Percentiles rank a stretch among this genome's conserved stretches.
phyloP scores from a whole-genome alignment of 805 yeast genomes.

The Grigorovia humatica region DNA sequence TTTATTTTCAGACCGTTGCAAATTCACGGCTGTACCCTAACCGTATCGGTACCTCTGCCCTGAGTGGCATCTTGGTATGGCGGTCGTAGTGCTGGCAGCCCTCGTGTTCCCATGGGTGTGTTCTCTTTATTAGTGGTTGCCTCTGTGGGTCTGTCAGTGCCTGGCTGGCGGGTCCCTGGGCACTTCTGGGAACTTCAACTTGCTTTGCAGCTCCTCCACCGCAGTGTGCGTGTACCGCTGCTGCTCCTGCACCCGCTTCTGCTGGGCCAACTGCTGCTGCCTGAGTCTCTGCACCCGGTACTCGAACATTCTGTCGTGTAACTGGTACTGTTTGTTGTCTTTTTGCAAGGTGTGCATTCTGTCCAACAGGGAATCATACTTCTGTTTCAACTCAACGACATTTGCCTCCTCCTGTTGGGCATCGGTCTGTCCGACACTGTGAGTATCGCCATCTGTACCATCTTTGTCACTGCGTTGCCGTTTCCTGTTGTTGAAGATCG shows the following conservation, averaged over 20 bases:
- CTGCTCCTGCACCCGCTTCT: conserved; percentile 15
- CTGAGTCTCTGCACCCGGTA: conserved; percentile 14
- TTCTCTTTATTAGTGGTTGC: no score
- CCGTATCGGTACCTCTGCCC: no score
- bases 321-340: conserved; percentile 12
- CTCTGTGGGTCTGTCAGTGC: not conserved
- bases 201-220: conserved; percentile 16
- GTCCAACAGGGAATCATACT: conserved; percentile 15
- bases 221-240: conserved; percentile 23
- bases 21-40: no score
- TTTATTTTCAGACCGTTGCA: no score
- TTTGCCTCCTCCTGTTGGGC: not conserved
- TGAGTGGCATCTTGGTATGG: no score
- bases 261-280: conserved; percentile 6
- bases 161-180: conserved; percentile 8
- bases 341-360: conserved; percentile 12
- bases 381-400: conserved; percentile 4
- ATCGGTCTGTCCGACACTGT: not conserved
- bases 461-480: not conserved
- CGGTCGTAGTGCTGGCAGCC: no score
- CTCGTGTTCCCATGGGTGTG: no score
- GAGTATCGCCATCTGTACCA: not conserved
- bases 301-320: conserved; percentile 17
- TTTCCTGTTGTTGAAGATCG: conserved; percentile 14
- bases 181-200: conserved; percentile 20